Conservation (phyloP, 306 rosid genomes). For the Citrullus colocynthis region DNA sequence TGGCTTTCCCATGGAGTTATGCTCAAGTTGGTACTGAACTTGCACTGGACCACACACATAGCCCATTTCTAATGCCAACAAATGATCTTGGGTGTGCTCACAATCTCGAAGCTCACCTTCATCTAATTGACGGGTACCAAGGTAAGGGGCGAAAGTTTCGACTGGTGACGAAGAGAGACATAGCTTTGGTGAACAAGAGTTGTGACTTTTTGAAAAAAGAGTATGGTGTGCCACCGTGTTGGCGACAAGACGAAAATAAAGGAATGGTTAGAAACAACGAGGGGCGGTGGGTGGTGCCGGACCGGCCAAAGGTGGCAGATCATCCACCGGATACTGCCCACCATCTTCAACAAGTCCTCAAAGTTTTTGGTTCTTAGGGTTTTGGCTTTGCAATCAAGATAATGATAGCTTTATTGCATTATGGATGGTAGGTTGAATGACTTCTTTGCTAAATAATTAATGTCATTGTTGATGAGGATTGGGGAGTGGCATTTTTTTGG, state of each 20-base stretch:
- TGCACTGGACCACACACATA: slow-evolving; percentile 28
- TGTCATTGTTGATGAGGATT: neutral
- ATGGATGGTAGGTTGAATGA: neutral
- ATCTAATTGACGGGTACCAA: slow-evolving; percentile 49
- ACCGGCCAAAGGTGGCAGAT: slow-evolving; percentile 30
- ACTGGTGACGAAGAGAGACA: slow-evolving; percentile 31
- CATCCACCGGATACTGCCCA: slow-evolving; percentile 44
- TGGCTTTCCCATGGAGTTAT: slow-evolving; percentile 62
- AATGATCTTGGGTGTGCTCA: slow-evolving; percentile 41
- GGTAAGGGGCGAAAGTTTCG: slow-evolving; percentile 26
- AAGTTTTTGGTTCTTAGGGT: neutral
- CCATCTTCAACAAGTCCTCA: slow-evolving; percentile 31
- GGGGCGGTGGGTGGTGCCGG: slow-evolving; percentile 60
- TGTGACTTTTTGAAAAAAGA: slow-evolving; percentile 29
- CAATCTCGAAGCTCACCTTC: slow-evolving; percentile 48
- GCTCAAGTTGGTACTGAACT: slow-evolving; percentile 59
- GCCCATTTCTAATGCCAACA: slow-evolving; percentile 38
- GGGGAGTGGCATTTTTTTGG: neutral
- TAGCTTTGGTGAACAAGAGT: slow-evolving; percentile 50
- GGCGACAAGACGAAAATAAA: slow-evolving; percentile 71
- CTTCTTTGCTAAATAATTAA: neutral
- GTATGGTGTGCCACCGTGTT: slow-evolving; percentile 36
- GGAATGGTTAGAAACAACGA: slow-evolving; percentile 46
- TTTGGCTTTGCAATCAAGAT: neutral
- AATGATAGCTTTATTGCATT: neutral